Conservation (phyloP, 768 basidiomycete genomes). For the Boletus tylopilopsis region DNA sequence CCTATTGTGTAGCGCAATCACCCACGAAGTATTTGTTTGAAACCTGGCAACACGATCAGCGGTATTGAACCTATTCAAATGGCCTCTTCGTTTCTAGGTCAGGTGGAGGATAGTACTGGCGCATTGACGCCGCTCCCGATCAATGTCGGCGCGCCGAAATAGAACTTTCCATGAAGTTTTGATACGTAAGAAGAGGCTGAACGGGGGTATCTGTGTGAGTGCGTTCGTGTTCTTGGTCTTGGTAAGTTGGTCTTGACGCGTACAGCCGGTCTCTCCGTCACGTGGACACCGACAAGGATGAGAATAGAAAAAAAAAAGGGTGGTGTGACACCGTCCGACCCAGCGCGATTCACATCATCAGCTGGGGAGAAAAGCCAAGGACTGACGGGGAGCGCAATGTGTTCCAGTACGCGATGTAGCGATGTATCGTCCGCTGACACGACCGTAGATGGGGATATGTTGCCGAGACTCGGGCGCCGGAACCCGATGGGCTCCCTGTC, state of each 20-base stretch:
- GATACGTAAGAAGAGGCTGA: conserved; percentile 8
- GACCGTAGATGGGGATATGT: not conserved
- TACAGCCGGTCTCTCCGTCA: conserved; percentile 1
- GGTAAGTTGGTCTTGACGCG: not conserved
- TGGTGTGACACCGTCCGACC: not conserved
- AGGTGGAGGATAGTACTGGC: not conserved
- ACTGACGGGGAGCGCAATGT: not conserved
- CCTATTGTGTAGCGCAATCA: not conserved
- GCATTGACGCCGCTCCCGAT: conserved; percentile 6
- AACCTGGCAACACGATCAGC: conserved; percentile 2
- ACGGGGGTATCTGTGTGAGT: not conserved
- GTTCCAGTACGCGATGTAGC: not conserved
- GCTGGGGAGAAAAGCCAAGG: too few relatives aligned
- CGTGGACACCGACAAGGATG: not conserved
- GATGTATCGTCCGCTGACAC: not conserved
- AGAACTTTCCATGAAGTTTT: not conserved
- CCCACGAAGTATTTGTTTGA: not conserved
- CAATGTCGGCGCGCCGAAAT: conserved; percentile 2
- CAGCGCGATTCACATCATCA: not conserved
- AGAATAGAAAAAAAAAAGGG: not conserved
- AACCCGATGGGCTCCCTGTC: not conserved
- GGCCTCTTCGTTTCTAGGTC: not conserved
- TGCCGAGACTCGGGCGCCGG: too few relatives aligned
- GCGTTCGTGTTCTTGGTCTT: not conserved
- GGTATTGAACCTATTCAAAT: not conserved